These are phyloP conservation scores for Phytophthora macrochlamydospora DNA, from an alignment of 352 stramenopile species.

Conservation along the genomic window DNA sequence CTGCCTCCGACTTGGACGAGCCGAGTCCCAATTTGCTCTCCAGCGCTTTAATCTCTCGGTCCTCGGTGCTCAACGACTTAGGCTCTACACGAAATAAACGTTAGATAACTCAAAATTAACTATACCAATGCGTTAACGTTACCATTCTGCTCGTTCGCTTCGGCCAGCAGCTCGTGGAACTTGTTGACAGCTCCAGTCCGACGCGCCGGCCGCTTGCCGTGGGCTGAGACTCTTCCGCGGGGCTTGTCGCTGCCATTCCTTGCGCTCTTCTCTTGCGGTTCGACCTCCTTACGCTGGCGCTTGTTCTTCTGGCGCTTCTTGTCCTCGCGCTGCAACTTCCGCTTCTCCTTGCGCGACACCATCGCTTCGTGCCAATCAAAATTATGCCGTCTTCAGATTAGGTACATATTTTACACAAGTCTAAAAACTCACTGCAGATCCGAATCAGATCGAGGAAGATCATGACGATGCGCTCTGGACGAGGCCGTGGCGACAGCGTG, in stretches of 20 bases:
- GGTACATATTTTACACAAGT: background rate
- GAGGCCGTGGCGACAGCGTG: conserved; percentile 17
- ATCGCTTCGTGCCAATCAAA: conserved; percentile 22
- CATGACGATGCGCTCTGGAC: conserved; percentile 4
- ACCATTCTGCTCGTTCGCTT: conserved; percentile 41
- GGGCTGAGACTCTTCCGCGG: background rate
- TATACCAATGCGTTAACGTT: too few species aligned
- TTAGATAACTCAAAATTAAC: too few species aligned
- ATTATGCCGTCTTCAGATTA: background rate
- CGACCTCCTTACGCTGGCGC: conserved; percentile 43
- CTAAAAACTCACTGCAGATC: background rate
- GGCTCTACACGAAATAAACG: conserved; percentile 15
- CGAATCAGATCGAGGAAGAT: background rate
- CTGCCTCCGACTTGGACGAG: conserved; percentile 47
- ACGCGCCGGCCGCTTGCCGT: conserved; percentile 15
- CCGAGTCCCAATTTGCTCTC: conserved; percentile 70
- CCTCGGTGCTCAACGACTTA: conserved; percentile 43
- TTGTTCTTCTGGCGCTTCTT: conserved; percentile 82
- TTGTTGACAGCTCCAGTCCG: conserved; percentile 51
- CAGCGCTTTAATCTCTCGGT: conserved; percentile 76
- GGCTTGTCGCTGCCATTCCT: conserved; percentile 9
- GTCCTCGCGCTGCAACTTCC: conserved; percentile 76
- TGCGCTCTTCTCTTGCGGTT: conserved; percentile 10
- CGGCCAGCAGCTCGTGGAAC: conserved; percentile 80
- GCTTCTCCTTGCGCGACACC: conserved; percentile 75